Base-by-base conservation (phyloP, 768 basidiomycete species). In the Rhizopogon salebrosus region DNA sequence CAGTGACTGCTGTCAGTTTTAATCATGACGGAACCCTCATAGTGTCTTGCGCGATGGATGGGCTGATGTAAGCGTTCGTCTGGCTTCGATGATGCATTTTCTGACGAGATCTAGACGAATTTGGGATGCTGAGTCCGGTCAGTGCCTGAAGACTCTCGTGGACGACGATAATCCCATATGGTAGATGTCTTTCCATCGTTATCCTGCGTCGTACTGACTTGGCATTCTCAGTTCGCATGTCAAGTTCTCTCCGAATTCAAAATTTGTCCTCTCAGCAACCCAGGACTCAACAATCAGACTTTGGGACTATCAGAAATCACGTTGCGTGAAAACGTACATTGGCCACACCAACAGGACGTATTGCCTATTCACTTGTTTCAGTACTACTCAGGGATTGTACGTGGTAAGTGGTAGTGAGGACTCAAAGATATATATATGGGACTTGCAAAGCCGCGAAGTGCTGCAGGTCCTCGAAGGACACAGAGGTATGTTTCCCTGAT, bases 71-170 rank as follows among this genome's bases (percentile, higher is more conserved):
- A 70, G 87, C 71, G 7, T 39, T 1, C 4, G 22, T 52, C 39
- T 29, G 41, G 31, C 37, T 54, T 49, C 36, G 3, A 22, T 50
- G 39, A 31, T 40, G 43, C 42, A 37, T 36, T 20, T 20, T 61
- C 39, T 57, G 16, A 50, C 7, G 35, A 14, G 23, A 8, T 31
- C 24, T 50, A 99, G 95, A 64, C 95, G 97, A 53, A 83, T 98
- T 54, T 99, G 97, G 97, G 95, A 99, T 64, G 86, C 92, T 0
- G 85, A 94, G 51, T 95, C 95, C 3, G 97, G 95, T 2, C 97
- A 99, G 70, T 99, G 97, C 70, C 76, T 99, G 46, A 98, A 97
- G 70, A 98, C 97, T 2, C 70, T 99, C 41, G 95, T 94, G 9
- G 94, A 98, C 60, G 97, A 98, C 61, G 92, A 93, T 57, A 97